Base-by-base conservation (phyloP, 805 yeast species). In the Saccharomyces kudriavzevii region DNA sequence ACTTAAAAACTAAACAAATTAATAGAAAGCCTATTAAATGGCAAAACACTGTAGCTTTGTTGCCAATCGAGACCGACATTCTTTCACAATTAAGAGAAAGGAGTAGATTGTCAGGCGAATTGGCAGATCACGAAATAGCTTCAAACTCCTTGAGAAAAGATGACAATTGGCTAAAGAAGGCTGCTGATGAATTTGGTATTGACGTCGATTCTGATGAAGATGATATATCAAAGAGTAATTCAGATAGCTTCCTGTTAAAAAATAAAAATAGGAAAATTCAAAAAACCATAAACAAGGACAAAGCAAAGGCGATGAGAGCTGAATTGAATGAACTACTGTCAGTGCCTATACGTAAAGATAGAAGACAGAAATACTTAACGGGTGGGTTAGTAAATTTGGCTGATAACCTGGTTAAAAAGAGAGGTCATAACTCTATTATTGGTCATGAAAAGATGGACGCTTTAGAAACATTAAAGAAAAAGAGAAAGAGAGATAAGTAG, bases 151-250 rank as follows among this genome's bases (percentile, higher is more conserved):
- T 81, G 31, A 75, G 74, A 40, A 86, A 85, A 61, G 94, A 89
- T 58, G 83, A 82, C 53, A 75, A 81, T 25, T 90, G 98, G 97
- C 74, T 90, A 55, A 79, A 81, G 55, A 83, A 89, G 64, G 97
- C 97, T 0, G 98, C 98, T 0, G 94, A 87, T 51, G 99, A 94
- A 50, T 75, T 94, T 53, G 99, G 96, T 8, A 71, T 91, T 43
- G 97, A 87, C 35, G 76, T 83, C 50, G 70, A 82, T 51, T 74
- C 79, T 47, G 91, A 85, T 53, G 71, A 86, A 47, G 90, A 81
- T 51, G 90, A 84, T 56, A 61, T 57, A 50, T 45, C 28, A 2
- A 45, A 45, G 11, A 26, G 28, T 25, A 45, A 45, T 24, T 22
- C 26, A 22, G 73, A 69, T 56, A 52, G 57, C 14, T 75, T 80